Evolutionary conservation across 108 stramenopile species (phyloP).

Genomic region (Bacterosira constricta): DNA sequence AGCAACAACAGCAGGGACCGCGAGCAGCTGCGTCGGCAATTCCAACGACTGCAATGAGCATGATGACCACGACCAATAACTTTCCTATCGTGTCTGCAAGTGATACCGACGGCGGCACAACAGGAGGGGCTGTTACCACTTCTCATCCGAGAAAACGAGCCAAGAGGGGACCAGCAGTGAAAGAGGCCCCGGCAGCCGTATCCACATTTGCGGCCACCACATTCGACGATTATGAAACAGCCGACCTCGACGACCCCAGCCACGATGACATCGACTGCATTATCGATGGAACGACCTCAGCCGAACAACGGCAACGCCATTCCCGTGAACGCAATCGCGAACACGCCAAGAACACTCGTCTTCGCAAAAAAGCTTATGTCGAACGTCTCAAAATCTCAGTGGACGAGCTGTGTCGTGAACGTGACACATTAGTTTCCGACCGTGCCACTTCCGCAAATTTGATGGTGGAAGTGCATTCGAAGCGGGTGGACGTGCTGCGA

Average conservation of each 20-base stretch:
- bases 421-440: slow-evolving; percentile 79
- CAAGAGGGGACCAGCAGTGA: too few relatives aligned
- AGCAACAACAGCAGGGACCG: too few relatives aligned
- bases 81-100: slow-evolving; percentile 67
- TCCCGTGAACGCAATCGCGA: slow-evolving; percentile 97
- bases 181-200: not conserved
- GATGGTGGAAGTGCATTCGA: slow-evolving; percentile 82
- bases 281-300: slow-evolving; percentile 47
- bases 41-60: slow-evolving; percentile 2
- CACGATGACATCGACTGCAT: slow-evolving; percentile 4
- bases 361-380: slow-evolving; percentile 96
- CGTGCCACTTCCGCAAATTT: slow-evolving; percentile 74
- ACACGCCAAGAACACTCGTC: slow-evolving; percentile 95
- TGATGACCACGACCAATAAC: slow-evolving; percentile 6
- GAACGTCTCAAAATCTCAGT: slow-evolving; percentile 92
- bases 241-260: slow-evolving; percentile 20
- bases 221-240: slow-evolving; percentile 3
- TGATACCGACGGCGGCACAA: slow-evolving; percentile 72
- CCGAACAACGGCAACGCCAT: slow-evolving; percentile 64
- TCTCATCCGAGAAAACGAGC: not conserved
- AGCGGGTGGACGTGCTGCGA: slow-evolving; percentile 83
- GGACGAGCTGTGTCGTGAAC: slow-evolving; percentile 85
- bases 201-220: not conserved
- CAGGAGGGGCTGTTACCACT: not conserved
- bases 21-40: too few relatives aligned